A percentile compares a stretch with the other conserved stretches of the same genome.
Conservation (phyloP, 306 rosid species). For the Medicago ruthenica region DNA sequence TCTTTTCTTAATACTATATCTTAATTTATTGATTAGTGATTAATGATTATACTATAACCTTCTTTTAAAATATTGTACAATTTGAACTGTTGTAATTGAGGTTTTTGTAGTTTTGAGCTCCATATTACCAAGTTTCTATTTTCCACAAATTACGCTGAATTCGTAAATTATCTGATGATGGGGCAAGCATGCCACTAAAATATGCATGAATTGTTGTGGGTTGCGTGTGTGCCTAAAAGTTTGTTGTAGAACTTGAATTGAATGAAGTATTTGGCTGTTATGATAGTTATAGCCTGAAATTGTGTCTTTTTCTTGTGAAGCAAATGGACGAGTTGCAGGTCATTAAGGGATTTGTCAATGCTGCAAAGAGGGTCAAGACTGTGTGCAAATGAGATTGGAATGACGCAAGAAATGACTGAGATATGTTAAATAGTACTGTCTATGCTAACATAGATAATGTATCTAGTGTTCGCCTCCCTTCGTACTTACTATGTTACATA, state of each 20-base stretch:
- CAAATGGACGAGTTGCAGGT: slow-evolving; percentile 99
- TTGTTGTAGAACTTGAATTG: slow-evolving; percentile 21
- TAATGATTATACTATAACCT: not conserved
- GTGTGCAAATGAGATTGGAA: slow-evolving; percentile 77
- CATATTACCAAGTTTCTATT: slow-evolving; percentile 15
- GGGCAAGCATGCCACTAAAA: not conserved
- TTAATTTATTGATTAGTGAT: not conserved
- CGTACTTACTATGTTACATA: slow-evolving; percentile 58
- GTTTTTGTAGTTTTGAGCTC: slow-evolving; percentile 5
- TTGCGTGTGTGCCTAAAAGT: not conserved
- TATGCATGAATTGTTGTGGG: not conserved
- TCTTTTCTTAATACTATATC: slow-evolving; percentile 7
- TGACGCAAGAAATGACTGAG: slow-evolving; percentile 26
- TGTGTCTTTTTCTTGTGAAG: slow-evolving; percentile 51
- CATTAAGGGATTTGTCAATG: slow-evolving; percentile 88
- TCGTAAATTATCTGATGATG: slow-evolving; percentile 4
- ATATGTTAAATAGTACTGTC: slow-evolving; percentile 41
- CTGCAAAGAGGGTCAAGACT: slow-evolving; percentile 90
- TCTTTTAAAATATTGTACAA: not conserved
- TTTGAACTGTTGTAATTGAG: not conserved
- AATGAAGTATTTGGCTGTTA: slow-evolving; percentile 2
- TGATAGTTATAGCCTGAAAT: slow-evolving; percentile 22
- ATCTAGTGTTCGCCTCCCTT: slow-evolving; percentile 58
- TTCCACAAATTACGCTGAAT: not conserved
- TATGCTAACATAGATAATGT: slow-evolving; percentile 72